Evolutionary conservation across 495 filamentous ascomycete genomes (phyloP), one percentile per base, ranked within the genome.

Genomic region (Penicillium cosmopolitanum): DNA sequence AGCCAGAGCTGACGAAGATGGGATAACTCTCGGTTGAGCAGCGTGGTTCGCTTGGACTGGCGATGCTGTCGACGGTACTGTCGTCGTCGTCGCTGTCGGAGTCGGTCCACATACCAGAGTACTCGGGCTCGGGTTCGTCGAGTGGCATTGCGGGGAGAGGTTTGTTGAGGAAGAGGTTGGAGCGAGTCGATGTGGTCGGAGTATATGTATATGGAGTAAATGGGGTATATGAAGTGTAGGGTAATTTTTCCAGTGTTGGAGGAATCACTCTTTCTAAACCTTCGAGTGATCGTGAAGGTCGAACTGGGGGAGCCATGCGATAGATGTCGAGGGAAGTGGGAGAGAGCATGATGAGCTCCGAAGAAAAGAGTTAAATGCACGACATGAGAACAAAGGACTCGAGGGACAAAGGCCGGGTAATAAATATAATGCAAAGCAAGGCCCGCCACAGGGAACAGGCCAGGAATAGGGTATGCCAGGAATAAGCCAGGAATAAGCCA

Each of bases 241-340:
- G 36, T 12, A 2, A n/a, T 38, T 38, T 38, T 13, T 38, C 36
- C 36, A 38, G 12, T 13, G 9, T 50, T 23, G 75, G 76, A 19
- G 75, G 76, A 15, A 80, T 65, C 15, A 75, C 72, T 57, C 65
- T 66, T 50, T 80, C 77, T 16, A 80, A 58, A n/a, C 77, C 77
- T 59, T 79, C 76, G 11, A 79, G 69, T 2, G 77, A 78, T 31
- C 67, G 70, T 34, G 74, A 79, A 0, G 72, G 71, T 43, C 70
- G 70, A 16, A 77, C 64, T 12, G 75, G 74, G 15, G 77, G 74
- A n/a, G 75, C 69, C 52, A 63, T 67, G 52, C 67, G 66, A 19
- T 62, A 43, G 11, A 9, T 15, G 31, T 36, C 16, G 28, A 62
- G 55, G 28, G 65, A 60, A 6, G 57, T 67, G 10, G 64, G 61